These are phyloP conservation scores for Geotrichum candidum DNA, from an alignment of 1,139 yeast genomes.

Conservation along the genomic window DNA sequence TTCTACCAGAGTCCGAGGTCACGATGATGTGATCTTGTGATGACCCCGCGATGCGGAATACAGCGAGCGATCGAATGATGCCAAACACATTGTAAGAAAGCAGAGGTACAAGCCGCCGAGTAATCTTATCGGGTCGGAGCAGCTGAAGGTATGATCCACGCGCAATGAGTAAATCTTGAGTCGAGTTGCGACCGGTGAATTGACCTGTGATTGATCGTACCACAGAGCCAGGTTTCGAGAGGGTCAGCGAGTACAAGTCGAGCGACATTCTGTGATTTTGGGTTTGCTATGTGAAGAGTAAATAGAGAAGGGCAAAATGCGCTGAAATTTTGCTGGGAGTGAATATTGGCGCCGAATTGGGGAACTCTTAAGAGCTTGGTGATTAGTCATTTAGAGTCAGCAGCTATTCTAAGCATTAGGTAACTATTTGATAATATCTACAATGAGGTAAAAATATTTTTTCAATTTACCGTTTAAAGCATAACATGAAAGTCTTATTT, in stretches of 20 bases:
- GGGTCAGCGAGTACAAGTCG: slow-evolving; percentile 61
- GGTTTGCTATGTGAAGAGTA: background rate
- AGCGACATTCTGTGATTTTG: slow-evolving; percentile 30
- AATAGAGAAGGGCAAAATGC: background rate
- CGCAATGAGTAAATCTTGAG: slow-evolving; percentile 58
- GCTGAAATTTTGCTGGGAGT: background rate
- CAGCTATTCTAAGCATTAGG: background rate
- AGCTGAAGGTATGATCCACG: slow-evolving; percentile 51
- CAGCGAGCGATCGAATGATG: slow-evolving; percentile 48
- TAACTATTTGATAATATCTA: background rate
- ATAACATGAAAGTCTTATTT: too few species aligned
- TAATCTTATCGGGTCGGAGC: slow-evolving; percentile 46
- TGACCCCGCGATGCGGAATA: slow-evolving; percentile 49
- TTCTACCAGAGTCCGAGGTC: slow-evolving; percentile 76
- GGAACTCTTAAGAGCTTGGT: background rate
- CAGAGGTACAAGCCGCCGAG: slow-evolving; percentile 49
- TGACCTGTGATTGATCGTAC: slow-evolving; percentile 57
- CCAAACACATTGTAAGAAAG: slow-evolving; percentile 52
- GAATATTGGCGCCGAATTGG: background rate
- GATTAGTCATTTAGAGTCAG: background rate
- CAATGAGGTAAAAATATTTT: background rate
- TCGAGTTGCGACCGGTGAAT: slow-evolving; percentile 52
- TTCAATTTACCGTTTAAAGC: background rate
- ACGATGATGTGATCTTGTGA: slow-evolving; percentile 55
- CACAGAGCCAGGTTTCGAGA: slow-evolving; percentile 52